Conservation (phyloP, 257 asterid genomes). For the Echites panduratus region DNA sequence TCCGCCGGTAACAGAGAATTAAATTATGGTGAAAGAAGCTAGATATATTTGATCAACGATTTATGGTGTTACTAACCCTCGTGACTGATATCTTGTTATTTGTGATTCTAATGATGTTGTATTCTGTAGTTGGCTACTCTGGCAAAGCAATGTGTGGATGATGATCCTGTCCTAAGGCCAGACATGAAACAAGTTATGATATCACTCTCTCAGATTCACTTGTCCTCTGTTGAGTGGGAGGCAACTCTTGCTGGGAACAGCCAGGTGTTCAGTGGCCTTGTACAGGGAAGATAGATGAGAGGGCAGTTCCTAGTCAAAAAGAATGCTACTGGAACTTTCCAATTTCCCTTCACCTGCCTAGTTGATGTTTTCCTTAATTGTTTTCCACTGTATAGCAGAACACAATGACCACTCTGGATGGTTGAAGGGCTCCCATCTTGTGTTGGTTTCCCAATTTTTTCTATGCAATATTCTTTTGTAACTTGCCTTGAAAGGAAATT, state of each 20-base stretch:
- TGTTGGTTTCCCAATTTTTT: background rate
- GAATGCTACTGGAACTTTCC: background rate
- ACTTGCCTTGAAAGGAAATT: constrained; percentile 5
- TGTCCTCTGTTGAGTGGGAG: constrained; percentile 97
- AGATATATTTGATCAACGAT: too few species aligned
- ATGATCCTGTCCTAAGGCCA: constrained; percentile 86
- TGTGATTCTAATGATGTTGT: background rate
- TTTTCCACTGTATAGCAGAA: constrained; percentile 14
- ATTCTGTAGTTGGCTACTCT: constrained; percentile 57
- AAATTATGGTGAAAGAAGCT: too few species aligned
- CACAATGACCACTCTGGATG: constrained; percentile 11
- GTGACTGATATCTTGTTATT: background rate
- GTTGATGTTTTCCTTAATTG: background rate
- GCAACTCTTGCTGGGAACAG: constrained; percentile 99
- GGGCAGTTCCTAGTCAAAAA: background rate
- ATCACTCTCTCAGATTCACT: constrained; percentile 76
- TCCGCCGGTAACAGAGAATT: too few species aligned
- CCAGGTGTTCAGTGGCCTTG: constrained; percentile 95
- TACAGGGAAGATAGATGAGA: constrained; percentile 66
- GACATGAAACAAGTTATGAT: constrained; percentile 95
- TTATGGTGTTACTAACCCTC: too few species aligned
- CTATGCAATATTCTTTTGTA: constrained; percentile 16
- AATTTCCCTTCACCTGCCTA: background rate
- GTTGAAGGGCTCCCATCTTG: background rate
- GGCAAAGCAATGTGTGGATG: constrained; percentile 93